Conservation (phyloP, 108 stramenopile species). For the Nannochloropsis salina region DNA sequence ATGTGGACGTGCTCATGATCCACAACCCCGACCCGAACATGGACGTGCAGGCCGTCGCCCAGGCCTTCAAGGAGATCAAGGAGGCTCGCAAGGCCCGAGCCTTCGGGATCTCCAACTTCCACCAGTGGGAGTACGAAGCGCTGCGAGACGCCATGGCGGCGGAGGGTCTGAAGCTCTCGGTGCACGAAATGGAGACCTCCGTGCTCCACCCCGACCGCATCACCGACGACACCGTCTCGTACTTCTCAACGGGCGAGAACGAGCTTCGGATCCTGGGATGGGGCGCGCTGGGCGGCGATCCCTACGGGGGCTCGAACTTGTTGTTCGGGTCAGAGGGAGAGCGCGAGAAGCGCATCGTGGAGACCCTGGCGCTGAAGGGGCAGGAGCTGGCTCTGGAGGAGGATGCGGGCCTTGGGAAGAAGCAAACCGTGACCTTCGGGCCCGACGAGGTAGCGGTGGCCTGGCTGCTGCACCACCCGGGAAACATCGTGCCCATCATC, state of each 20-base stretch:
- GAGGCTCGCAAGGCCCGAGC: neutral
- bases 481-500: neutral
- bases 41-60: neutral
- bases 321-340: neutral
- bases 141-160: neutral
- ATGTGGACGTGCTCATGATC: constrained; percentile 15
- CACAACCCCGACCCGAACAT: constrained; percentile 6
- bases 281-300: neutral
- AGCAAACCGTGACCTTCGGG: neutral
- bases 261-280: neutral
- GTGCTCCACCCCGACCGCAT: neutral
- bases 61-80: constrained; percentile 20
- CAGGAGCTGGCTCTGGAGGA: neutral
- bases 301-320: constrained; percentile 16
- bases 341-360: neutral
- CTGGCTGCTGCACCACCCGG: neutral
- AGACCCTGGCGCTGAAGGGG: neutral
- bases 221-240: neutral
- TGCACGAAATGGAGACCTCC: constrained; percentile 17
- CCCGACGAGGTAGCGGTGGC: neutral
- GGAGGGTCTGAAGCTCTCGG: neutral
- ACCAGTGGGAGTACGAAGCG: neutral
- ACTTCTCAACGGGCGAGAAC: neutral
- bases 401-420: neutral
- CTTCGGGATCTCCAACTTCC: neutral